Evolutionary conservation across 495 filamentous ascomycete species (phyloP).

Genomic region (Penicillium cataractarum): DNA sequence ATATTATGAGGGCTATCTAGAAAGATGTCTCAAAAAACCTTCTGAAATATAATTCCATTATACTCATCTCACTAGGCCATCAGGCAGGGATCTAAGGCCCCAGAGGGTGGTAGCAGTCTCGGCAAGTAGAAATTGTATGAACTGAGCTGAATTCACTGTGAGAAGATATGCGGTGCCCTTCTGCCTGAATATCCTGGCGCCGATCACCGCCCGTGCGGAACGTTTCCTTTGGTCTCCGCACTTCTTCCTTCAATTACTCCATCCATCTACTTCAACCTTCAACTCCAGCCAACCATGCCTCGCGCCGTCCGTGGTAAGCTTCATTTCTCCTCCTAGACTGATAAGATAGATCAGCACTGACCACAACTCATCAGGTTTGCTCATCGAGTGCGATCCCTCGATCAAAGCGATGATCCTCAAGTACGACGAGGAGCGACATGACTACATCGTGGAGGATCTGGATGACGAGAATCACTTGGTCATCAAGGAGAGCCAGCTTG

Average conservation of each 20-base stretch:
- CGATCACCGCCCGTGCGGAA: neutral
- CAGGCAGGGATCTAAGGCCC: too few species aligned
- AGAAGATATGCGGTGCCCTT: neutral
- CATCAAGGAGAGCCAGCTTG: slow-evolving; percentile 70
- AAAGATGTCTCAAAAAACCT: too few species aligned
- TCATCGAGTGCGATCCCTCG: slow-evolving; percentile 77
- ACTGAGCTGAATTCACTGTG: too few species aligned
- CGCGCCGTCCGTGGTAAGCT: slow-evolving; percentile 51
- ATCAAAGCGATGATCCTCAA: slow-evolving; percentile 78
- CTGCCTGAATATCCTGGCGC: neutral
- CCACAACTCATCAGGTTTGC: slow-evolving; percentile 53
- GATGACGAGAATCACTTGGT: slow-evolving; percentile 71
- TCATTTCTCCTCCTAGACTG: neutral
- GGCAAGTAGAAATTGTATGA: too few species aligned
- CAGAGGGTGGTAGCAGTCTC: too few species aligned
- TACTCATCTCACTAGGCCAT: too few species aligned
- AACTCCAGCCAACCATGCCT: slow-evolving; percentile 39
- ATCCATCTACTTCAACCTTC: neutral
- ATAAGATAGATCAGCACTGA: neutral
- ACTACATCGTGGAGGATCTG: slow-evolving; percentile 76
- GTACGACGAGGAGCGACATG: slow-evolving; percentile 67
- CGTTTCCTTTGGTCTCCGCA: slow-evolving; percentile 8
- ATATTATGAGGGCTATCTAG: too few species aligned
- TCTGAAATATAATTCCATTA: too few species aligned
- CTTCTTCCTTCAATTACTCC: neutral